phyloP scores from a whole-genome alignment of 164 flowering plant species.

The Vitis riparia region DNA sequence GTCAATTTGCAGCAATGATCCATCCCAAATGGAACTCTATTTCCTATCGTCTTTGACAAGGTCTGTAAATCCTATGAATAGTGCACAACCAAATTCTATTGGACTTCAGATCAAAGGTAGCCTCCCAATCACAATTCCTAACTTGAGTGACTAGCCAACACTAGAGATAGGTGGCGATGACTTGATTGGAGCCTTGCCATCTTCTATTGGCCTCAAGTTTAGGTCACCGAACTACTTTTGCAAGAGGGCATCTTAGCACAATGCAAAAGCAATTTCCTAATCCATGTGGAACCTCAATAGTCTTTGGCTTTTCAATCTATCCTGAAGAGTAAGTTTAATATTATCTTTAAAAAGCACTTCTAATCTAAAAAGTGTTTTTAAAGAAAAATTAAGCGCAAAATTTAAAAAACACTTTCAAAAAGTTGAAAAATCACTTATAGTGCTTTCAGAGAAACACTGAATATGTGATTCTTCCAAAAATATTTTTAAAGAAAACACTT shows the following conservation, averaged over 20 bases:
- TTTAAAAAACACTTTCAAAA: too few relatives aligned
- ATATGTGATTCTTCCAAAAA: too few relatives aligned
- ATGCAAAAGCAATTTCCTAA: too few relatives aligned
- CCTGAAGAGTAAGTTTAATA: background rate
- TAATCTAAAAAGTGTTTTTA: too few relatives aligned
- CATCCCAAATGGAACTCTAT: background rate
- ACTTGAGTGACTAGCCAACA: background rate
- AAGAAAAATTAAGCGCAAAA: too few relatives aligned
- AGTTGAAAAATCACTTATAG: too few relatives aligned
- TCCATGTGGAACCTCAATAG: conserved; percentile 9
- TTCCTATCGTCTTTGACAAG: conserved; percentile 5
- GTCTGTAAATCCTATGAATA: conserved; percentile 4
- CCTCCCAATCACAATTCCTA: conserved; percentile 9
- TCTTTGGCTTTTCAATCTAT: conserved; percentile 2
- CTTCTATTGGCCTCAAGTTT: background rate
- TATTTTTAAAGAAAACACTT: too few relatives aligned
- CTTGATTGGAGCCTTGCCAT: background rate
- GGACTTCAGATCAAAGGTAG: conserved; percentile 9
- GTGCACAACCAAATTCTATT: background rate
- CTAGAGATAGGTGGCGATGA: background rate
- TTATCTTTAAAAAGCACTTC: too few relatives aligned
- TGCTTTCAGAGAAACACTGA: too few relatives aligned
- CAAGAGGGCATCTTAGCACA: too few relatives aligned
- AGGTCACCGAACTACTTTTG: background rate
- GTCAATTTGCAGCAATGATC: background rate